Base-by-base conservation (phyloP, 2,329 filamentous ascomycete species). In the Trichoderma koningii region DNA sequence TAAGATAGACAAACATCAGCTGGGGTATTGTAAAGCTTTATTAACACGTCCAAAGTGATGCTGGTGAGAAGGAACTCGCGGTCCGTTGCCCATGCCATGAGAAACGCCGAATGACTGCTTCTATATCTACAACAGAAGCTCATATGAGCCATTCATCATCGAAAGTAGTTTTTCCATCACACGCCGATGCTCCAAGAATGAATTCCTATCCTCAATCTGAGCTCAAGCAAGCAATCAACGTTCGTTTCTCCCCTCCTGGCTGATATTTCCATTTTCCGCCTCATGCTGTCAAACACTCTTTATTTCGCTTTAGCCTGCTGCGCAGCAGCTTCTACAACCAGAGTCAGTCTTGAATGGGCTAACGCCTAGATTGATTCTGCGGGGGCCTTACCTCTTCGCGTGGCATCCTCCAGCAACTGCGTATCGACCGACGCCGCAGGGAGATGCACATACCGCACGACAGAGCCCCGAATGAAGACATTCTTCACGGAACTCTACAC, bases 401-500 rank as follows among this genome's bases (percentile, higher is more conserved):
- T 96, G 21, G 93, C 93, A 80, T 97, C 93, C 80, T 97, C 93
- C 67, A 97, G 79, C 68, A 97, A 78, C 41, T 91, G 89, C 28
- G 93, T 89, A 75, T 97, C 93, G 45, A 97, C 93, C 50, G 91
- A 89, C 30, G 83, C 85, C 7, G 89, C 89, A 0, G 93, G 93
- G 57, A 97, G 81, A 77, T 97, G 92, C 56, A 97, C 92, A 74
- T 97, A 97, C 71, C 93, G 85, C 69, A 97, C 93, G 51, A 97
- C 93, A 64, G 91, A 96, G 38, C 93, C 93, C 73, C 93, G 87
- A 73, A 97, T 96, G 76, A 97, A 97, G 79, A 97, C 92, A 74
- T 96, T 97, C 82, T 96, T 96, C 70, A 97, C 93, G 19, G 92
- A 87, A 77, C 84, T 87, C 83, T 86, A 61, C 28, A 44, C 6